Conservation (phyloP, 306 rosid genomes). For the Cicer yamashitae region DNA sequence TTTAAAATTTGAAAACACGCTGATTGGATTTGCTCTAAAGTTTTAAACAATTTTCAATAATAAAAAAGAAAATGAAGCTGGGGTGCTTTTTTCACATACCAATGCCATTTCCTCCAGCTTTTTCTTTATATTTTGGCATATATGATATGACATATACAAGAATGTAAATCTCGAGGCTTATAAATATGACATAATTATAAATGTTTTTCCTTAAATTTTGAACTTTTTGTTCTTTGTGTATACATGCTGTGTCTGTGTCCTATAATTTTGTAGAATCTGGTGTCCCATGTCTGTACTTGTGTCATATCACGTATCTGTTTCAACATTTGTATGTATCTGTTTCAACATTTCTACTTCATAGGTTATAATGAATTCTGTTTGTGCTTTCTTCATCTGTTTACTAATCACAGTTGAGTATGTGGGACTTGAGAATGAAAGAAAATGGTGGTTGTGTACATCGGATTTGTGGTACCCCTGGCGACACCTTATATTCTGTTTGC, state of each 20-base stretch:
- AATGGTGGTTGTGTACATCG: slow-evolving; percentile 88
- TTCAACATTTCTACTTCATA: background rate
- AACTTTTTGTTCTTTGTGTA: background rate
- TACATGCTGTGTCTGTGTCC: background rate
- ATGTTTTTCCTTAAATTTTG: background rate
- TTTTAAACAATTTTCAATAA: background rate
- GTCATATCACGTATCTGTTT: background rate
- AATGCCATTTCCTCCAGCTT: slow-evolving; percentile 6
- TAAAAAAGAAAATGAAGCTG: background rate
- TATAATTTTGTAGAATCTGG: slow-evolving; percentile 19
- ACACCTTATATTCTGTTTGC: slow-evolving; percentile 72
- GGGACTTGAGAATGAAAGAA: slow-evolving; percentile 95
- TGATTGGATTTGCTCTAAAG: background rate
- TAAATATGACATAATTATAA: background rate
- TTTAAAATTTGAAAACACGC: background rate
- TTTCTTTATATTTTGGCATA: slow-evolving; percentile 8
- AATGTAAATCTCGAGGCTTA: background rate
- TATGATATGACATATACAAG: background rate
- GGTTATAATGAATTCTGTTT: slow-evolving; percentile 40
- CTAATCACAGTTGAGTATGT: slow-evolving; percentile 65
- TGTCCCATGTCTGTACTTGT: background rate
- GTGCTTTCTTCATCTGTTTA: slow-evolving; percentile 34
- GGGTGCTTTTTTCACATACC: background rate
- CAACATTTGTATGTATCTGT: background rate
- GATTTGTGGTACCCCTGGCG: slow-evolving; percentile 77